Evolutionary conservation across 2,329 filamentous ascomycete genomes (phyloP).

Genomic region (Exserohilum turcica): DNA sequence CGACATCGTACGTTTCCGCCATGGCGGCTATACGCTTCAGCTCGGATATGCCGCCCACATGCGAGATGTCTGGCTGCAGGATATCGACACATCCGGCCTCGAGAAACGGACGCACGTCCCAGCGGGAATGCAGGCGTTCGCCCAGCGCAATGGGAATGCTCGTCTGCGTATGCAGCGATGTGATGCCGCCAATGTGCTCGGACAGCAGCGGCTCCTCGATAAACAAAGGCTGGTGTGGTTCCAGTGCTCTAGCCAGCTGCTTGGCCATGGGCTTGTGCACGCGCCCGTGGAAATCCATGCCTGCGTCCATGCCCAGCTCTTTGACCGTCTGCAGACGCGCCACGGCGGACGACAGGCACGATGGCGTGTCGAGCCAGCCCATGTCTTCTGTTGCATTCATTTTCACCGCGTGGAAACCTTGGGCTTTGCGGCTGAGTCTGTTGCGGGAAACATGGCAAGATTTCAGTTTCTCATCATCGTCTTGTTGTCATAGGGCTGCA

Average conservation of each 20-base stretch:
- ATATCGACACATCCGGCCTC: conserved; percentile 71
- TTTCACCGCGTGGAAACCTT: conserved; percentile 71
- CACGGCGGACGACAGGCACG: conserved; percentile 65
- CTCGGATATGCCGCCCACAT: conserved; percentile 75
- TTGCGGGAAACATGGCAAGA: background rate
- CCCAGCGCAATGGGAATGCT: conserved; percentile 72
- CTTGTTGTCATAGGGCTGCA: background rate
- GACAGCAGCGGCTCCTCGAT: conserved; percentile 75
- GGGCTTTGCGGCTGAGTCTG: conserved; percentile 61
- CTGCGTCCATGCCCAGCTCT: conserved; percentile 71
- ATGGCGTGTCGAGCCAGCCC: conserved; percentile 76
- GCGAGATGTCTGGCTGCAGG: conserved; percentile 73
- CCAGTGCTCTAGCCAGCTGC: conserved; percentile 70
- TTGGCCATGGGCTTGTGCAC: conserved; percentile 82
- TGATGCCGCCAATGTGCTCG: conserved; percentile 71
- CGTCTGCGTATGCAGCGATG: conserved; percentile 62
- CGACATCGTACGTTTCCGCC: conserved; percentile 75
- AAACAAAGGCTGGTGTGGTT: conserved; percentile 73
- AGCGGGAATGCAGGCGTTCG: conserved; percentile 72
- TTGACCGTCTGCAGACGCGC: conserved; percentile 72
- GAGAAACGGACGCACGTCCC: conserved; percentile 75
- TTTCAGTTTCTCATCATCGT: background rate
- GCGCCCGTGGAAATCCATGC: conserved; percentile 78
- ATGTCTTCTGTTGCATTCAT: conserved; percentile 82
- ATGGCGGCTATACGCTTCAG: conserved; percentile 70